A percentile compares a stretch with the other conserved stretches of the same genome.
Evolutionary conservation across 1,139 yeast species (phyloP).

Genomic region (Sugiyamaella grinbergsii): DNA sequence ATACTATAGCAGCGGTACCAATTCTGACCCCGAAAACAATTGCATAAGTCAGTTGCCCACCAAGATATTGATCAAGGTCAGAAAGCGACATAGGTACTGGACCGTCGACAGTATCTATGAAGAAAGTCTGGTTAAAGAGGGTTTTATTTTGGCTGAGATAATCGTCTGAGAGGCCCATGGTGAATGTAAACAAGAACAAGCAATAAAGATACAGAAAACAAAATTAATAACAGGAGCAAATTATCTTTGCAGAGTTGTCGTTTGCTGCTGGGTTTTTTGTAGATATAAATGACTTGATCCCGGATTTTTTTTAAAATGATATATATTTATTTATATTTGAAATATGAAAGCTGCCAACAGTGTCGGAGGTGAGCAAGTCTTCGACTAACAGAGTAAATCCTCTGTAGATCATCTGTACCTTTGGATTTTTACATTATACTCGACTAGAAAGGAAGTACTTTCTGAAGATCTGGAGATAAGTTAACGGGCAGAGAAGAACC

Average conservation of each 20-base stretch:
- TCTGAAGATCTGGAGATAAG: too few relatives aligned
- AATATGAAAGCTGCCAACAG: background rate
- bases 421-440: background rate
- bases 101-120: constrained; percentile 33
- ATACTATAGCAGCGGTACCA: constrained; percentile 45
- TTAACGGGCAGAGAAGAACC: too few relatives aligned
- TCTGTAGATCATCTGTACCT: background rate
- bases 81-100: constrained; percentile 41
- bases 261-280: too few relatives aligned
- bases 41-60: constrained; percentile 41
- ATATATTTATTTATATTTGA: background rate
- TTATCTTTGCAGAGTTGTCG: too few relatives aligned
- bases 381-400: background rate
- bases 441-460: background rate
- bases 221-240: background rate
- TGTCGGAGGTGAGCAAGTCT: too few relatives aligned
- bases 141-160: constrained; percentile 19
- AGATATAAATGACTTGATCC: too few relatives aligned
- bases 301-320: too few relatives aligned
- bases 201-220: background rate
- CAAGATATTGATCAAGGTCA: constrained; percentile 43
- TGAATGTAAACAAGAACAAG: background rate
- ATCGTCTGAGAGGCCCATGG: constrained; percentile 19
- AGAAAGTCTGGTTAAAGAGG: constrained; percentile 28
- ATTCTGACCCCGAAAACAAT: constrained; percentile 43